Evolutionary conservation across 805 yeast species (phyloP), one percentile per base, ranked within the genome.

Genomic region (Wickerhamomyces xylosicus): DNA sequence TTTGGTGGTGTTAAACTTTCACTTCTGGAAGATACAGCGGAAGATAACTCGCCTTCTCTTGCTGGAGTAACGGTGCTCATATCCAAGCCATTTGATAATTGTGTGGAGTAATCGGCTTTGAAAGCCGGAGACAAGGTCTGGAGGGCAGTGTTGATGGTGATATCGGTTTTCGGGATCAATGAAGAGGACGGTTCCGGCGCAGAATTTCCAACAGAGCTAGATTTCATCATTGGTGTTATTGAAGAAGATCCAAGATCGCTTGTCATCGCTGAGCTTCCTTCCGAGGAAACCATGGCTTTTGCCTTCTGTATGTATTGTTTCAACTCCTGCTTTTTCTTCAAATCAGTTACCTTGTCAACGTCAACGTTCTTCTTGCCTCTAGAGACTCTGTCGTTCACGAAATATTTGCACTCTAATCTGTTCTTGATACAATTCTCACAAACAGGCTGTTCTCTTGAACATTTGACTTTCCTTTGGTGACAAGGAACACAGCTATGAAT

Each of bases 401-500:
- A 77, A 50, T 75, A 75, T 45, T 66, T 66, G 55, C 84, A 77
- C 28, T 62, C 68, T 31, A 64, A 47, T 2, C 64, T 63, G 36
- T 67, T 56, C 46, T 66, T 72, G 22, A 59, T 53, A 54, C 83
- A 76, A 49, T 66, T 68, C 39, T 61, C 58, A 46, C 81, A 77
- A 2, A 61, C 52, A 2, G 81, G 81, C 18, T 59, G 67, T 10
- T 61, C 71, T 45, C 78, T 58, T 2, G 74, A 63, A 48, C 82
- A 76, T 48, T 72, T 73, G 46, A 73, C 67, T 52, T 75, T 75
- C 45, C 72, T 67, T 33, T 72, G 66, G 49, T 76, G 79, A 48
- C 83, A 76, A 35, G 78, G 61, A 14, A 71, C 67, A 52, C 83
- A 76, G 38, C 73, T 66, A 34, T 71, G 60, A 34, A 77, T 74